These are phyloP conservation scores for Clavariopsis aquatica DNA, from an alignment of 495 filamentous ascomycete genomes.

Conservation along the genomic window DNA sequence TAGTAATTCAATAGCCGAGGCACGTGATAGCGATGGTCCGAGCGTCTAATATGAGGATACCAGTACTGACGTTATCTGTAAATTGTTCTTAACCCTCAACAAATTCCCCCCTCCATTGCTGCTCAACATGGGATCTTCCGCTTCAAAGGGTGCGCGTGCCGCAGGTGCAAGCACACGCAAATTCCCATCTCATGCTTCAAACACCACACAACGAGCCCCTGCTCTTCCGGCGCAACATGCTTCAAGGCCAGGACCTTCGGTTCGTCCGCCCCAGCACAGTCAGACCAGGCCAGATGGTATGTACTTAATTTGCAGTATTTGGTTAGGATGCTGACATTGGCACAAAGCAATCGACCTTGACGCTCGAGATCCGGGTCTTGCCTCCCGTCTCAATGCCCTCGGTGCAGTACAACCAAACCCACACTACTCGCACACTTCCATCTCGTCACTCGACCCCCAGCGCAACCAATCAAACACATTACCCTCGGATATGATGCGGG, in stretches of 20 bases:
- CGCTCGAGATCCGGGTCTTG: constrained; percentile 64
- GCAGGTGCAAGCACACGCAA: constrained; percentile 57
- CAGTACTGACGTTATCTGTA: background rate
- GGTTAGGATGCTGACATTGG: too few relatives aligned
- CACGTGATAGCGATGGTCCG: background rate
- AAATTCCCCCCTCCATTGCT: background rate
- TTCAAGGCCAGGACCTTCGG: constrained; percentile 42
- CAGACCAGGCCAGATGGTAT: constrained; percentile 42
- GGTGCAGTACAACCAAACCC: constrained; percentile 66
- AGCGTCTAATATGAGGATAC: background rate
- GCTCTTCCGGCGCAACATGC: constrained; percentile 37
- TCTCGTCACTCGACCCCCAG: constrained; percentile 44
- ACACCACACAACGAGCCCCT: constrained; percentile 38
- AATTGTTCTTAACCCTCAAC: background rate
- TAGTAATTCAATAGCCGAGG: too few relatives aligned
- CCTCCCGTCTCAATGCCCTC: constrained; percentile 60
- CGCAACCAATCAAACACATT: constrained; percentile 11
- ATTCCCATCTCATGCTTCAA: constrained; percentile 56
- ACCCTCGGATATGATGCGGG: constrained; percentile 34
- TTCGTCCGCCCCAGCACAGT: constrained; percentile 43
- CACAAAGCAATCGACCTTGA: constrained; percentile 68
- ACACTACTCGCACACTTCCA: constrained; percentile 58
- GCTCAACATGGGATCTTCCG: constrained; percentile 60
- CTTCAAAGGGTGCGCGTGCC: constrained; percentile 62
- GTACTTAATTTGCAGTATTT: too few relatives aligned